A percentile compares a stretch with the other conserved stretches of the same genome.
These are phyloP conservation scores for Anthoceros angustus DNA, from an alignment of 225 moss, liverwort and hornwort species.

Conservation along the genomic window DNA sequence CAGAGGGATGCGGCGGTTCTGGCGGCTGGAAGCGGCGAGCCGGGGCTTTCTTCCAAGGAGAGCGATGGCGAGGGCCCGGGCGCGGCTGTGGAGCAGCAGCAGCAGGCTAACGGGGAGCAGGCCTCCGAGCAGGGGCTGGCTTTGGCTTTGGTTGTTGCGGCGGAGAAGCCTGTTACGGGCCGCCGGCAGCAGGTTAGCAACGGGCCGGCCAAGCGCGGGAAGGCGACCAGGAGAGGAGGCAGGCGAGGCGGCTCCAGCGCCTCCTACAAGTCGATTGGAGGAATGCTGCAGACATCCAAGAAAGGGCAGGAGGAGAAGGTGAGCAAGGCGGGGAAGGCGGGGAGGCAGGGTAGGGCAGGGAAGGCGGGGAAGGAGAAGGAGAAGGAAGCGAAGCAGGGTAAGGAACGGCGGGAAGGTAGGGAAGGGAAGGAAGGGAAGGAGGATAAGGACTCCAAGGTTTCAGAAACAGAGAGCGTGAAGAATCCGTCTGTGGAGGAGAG, in stretches of 20 bases:
- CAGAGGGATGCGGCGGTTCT: neutral
- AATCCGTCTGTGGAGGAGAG: neutral
- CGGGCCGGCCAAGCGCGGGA: neutral
- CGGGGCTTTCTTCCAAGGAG: neutral
- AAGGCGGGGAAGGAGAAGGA: neutral
- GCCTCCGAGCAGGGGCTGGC: neutral
- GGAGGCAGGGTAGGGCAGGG: neutral
- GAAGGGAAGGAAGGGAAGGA: neutral
- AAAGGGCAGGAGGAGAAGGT: neutral
- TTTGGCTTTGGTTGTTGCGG: neutral
- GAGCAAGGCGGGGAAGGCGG: neutral
- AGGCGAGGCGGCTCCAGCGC: conserved; percentile 1
- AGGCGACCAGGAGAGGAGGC: neutral
- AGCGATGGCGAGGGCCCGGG: neutral
- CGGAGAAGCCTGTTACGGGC: neutral
- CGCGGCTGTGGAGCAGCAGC: neutral
- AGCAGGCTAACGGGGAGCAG: neutral
- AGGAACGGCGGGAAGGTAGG: neutral
- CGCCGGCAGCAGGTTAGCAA: neutral
- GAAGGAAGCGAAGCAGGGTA: neutral
- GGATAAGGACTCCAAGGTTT: neutral
- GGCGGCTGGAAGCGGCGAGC: conserved; percentile 1
- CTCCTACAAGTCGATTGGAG: neutral
- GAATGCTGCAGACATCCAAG: neutral
- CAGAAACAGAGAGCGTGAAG: neutral